Evolutionary conservation across 2,329 filamentous ascomycete genomes (phyloP).

Genomic region (Botrytis aclada): DNA sequence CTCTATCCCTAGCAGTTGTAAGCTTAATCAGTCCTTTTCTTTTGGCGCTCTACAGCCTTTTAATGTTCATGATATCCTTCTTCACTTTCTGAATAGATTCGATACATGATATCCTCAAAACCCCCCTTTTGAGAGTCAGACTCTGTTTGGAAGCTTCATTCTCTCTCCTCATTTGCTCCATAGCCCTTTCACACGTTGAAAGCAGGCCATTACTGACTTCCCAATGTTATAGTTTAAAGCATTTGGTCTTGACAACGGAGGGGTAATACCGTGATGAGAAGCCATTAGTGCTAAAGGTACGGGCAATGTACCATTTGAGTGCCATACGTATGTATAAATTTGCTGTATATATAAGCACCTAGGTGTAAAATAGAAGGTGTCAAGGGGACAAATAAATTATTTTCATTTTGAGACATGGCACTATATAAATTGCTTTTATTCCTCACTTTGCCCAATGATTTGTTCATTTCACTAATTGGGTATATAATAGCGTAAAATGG

Average conservation of each 20-base stretch:
- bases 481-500: neutral
- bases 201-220: neutral
- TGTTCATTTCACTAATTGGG: neutral
- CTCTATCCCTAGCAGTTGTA: slow-evolving; percentile 58
- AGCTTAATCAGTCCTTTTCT: neutral
- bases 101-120: neutral
- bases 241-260: slow-evolving; percentile 49
- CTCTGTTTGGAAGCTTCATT: neutral
- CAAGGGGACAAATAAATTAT: neutral
- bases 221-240: slow-evolving; percentile 46
- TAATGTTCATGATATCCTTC: neutral
- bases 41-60: neutral
- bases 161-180: neutral
- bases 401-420: neutral
- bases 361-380: neutral
- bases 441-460: neutral
- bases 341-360: too few relatives aligned
- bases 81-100: neutral
- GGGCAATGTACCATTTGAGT: neutral
- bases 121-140: neutral
- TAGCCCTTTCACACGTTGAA: neutral
- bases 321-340: neutral
- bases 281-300: neutral
- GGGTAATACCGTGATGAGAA: slow-evolving; percentile 20
- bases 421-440: neutral